phyloP scores from a whole-genome alignment of 1,139 yeast genomes.

The Yamadazyma atlantica region DNA sequence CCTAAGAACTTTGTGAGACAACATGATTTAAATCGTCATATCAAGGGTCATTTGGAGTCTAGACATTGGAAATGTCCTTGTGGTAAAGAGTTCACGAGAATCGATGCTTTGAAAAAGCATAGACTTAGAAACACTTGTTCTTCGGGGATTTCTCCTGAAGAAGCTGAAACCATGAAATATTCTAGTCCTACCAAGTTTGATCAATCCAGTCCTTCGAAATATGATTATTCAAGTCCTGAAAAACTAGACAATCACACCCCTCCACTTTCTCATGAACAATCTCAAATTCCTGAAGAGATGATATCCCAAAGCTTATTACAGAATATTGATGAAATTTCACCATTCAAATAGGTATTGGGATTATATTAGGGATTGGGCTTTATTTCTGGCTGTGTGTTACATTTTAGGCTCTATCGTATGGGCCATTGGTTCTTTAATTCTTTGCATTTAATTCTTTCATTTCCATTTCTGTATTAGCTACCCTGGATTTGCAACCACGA shows the following conservation, averaged over 20 bases:
- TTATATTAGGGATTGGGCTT: too few relatives aligned
- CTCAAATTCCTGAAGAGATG: background rate
- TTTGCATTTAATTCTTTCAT: background rate
- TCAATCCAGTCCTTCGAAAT: slow-evolving; percentile 1
- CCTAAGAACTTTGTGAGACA: slow-evolving; percentile 80
- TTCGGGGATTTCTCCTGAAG: slow-evolving; percentile 47
- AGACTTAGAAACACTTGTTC: slow-evolving; percentile 73
- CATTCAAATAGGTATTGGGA: slow-evolving; percentile 1
- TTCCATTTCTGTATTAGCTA: background rate
- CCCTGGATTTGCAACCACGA: background rate
- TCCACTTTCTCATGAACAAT: slow-evolving; percentile 1
- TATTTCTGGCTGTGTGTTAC: background rate
- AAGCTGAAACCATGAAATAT: slow-evolving; percentile 8
- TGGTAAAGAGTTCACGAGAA: slow-evolving; percentile 87
- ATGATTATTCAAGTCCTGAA: slow-evolving; percentile 1
- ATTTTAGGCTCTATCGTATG: too few relatives aligned
- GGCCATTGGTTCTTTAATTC: too few relatives aligned
- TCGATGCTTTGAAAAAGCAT: slow-evolving; percentile 86
- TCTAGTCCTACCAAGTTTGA: slow-evolving; percentile 1
- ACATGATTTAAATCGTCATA: slow-evolving; percentile 90
- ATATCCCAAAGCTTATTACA: slow-evolving; percentile 7
- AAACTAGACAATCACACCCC: slow-evolving; percentile 1
- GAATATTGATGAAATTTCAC: slow-evolving; percentile 7
- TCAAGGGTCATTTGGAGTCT: slow-evolving; percentile 80
- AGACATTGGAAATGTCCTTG: slow-evolving; percentile 76